These are phyloP conservation scores for Golubevia sp. DNA, from an alignment of 1,284 basidiomycete species.

Conservation along the genomic window DNA sequence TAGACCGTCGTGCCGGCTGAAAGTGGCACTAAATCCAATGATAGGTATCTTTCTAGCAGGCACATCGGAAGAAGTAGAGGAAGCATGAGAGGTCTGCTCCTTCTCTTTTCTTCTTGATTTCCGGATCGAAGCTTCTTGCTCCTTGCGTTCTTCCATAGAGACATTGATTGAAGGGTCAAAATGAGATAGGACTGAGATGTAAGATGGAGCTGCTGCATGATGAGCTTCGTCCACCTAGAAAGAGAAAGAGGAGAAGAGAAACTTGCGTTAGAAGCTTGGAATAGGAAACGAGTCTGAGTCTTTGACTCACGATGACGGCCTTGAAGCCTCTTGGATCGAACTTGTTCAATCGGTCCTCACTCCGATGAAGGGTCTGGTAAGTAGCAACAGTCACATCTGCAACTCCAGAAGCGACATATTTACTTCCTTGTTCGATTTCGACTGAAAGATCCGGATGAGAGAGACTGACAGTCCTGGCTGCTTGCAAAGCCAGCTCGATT, in stretches of 20 bases:
- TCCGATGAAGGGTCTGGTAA: conserved; percentile 80
- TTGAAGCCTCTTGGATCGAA: conserved; percentile 77
- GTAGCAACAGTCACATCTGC: conserved; percentile 92
- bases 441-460: conserved; percentile 77
- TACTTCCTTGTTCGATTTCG: conserved; percentile 87
- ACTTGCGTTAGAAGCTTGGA: neutral
- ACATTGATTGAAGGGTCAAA: conserved; percentile 67
- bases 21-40: conserved; percentile 93
- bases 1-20: conserved; percentile 86
- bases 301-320: conserved; percentile 84
- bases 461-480: conserved; percentile 73
- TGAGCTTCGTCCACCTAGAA: conserved; percentile 69
- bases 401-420: conserved; percentile 74
- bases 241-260: no score
- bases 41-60: conserved; percentile 70
- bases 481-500: conserved; percentile 84
- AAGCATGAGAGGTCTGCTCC: neutral
- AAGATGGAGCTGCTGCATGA: conserved; percentile 88
- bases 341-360: conserved; percentile 72
- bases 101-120: conserved; percentile 1
- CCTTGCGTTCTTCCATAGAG: conserved; percentile 2
- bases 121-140: neutral
- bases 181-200: conserved; percentile 75
- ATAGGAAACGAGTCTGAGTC: neutral
- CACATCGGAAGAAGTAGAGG: conserved; percentile 40